phyloP scores from a whole-genome alignment of 495 filamentous ascomycete species.

The Bombardia bombarda region DNA sequence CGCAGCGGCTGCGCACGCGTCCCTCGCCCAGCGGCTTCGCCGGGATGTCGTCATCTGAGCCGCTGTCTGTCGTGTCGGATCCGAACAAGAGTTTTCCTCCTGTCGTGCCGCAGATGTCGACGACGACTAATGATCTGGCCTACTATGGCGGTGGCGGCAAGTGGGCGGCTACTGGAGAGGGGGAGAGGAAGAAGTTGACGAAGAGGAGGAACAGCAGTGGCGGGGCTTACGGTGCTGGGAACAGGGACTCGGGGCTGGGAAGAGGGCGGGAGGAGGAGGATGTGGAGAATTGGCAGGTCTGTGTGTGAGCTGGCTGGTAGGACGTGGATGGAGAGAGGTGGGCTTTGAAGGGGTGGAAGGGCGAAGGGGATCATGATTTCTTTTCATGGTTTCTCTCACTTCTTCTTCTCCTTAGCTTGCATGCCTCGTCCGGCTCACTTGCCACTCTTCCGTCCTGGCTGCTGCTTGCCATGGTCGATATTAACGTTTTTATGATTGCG shows the following conservation, averaged over 20 bases:
- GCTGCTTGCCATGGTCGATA: too few relatives aligned
- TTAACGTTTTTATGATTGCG: too few relatives aligned
- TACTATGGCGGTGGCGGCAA: not conserved
- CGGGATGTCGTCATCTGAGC: not conserved
- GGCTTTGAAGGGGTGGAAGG: too few relatives aligned
- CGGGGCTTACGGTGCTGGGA: too few relatives aligned
- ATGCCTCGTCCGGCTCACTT: too few relatives aligned
- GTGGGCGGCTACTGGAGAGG: not conserved
- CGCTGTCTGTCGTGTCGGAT: not conserved
- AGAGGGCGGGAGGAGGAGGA: not conserved
- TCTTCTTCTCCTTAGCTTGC: too few relatives aligned
- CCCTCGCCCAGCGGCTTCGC: not conserved
- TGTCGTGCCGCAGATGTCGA: not conserved
- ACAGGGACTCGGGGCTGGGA: not conserved
- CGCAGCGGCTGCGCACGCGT: conserved; percentile 7
- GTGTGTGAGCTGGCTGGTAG: too few relatives aligned
- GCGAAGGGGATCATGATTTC: too few relatives aligned
- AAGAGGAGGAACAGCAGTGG: not conserved
- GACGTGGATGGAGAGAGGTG: too few relatives aligned
- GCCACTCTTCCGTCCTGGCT: too few relatives aligned
- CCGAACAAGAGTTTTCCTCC: not conserved
- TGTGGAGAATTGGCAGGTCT: not conserved
- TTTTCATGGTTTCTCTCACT: too few relatives aligned
- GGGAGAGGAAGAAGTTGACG: not conserved
- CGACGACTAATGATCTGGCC: too few relatives aligned